Evolutionary conservation across 371 early-diverging fungal genomes (phyloP), one percentile per base, ranked within the genome.

Genomic region (Mucor mucedo): DNA sequence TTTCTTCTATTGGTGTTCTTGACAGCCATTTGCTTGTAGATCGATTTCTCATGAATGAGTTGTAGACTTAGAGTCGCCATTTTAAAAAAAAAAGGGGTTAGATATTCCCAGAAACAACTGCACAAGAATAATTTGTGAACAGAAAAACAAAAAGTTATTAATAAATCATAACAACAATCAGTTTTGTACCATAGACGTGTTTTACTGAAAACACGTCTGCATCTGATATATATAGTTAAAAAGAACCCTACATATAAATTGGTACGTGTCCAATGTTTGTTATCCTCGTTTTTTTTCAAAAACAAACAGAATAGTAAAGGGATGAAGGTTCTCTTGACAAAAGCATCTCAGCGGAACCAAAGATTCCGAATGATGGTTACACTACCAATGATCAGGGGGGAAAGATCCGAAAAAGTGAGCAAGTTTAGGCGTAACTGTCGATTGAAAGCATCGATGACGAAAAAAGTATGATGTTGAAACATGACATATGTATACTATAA

Each of bases 271-370:
- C 47, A 47, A 47, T 47, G 47, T 47, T 47, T 47, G 47, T 47
- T 47, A 47, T 21, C n/a, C 21, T 21, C 4, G 8, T 47, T 47
- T 21, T 21, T 21, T 13, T 44, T 3, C 3, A 30, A 50, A 50
- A 50, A 50, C 50, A 50, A 50, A 50, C 21, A 50, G 30, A 50
- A 50, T 21, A 30, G 50, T 50, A 50, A 50, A 30, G 14, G 11
- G 50, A 50, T 50, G 50, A 50, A 50, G 50, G 28, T 10, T 30
- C 32, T 30, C 13, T 50, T 50, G 30, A 29, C 5, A 50, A 50
- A 9, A 50, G 13, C 9, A 50, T 4, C 27, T 8, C 11, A 10
- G 30, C 50, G 50, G 50, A 50, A 21, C 13, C 28, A 50, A 50
- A 50, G 13, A 10, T 50, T 50, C 50, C 50, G 50, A 50, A 11